phyloP scores from a whole-genome alignment of 1,284 basidiomycete species.

The Exobasidium rhododendri region DNA sequence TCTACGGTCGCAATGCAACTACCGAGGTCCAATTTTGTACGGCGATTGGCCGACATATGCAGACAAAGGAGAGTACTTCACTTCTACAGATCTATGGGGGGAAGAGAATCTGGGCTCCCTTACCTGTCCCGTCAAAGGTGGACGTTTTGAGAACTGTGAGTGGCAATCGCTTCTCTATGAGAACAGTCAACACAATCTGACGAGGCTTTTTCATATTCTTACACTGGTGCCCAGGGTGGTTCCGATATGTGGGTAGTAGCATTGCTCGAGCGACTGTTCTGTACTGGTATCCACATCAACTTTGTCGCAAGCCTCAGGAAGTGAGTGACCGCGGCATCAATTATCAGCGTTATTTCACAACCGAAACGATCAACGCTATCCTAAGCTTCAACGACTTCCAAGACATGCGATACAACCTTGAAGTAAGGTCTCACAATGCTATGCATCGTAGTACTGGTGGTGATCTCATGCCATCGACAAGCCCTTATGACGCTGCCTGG shows the following conservation, averaged over 20 bases:
- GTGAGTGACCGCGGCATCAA: not conserved
- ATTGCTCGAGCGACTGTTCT: not conserved
- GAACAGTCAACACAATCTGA: too few relatives aligned
- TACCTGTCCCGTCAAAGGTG: not conserved
- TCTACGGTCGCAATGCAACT: not conserved
- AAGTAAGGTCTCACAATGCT: not conserved
- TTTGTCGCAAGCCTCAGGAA: not conserved
- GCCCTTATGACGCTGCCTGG: not conserved
- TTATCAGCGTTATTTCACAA: not conserved
- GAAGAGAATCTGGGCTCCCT: not conserved
- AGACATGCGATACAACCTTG: not conserved
- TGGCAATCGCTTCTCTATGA: too few relatives aligned
- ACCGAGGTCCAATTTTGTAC: not conserved
- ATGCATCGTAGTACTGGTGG: not conserved
- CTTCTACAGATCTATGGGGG: not conserved
- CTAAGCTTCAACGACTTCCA: not conserved
- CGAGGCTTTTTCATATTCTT: too few relatives aligned
- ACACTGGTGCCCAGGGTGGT: not conserved
- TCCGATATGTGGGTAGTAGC: not conserved
- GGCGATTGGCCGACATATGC: constrained; percentile 2
- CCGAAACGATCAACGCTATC: not conserved
- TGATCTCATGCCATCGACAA: not conserved
- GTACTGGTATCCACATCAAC: not conserved
- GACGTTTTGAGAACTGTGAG: not conserved
- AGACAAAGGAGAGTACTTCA: not conserved